Base-by-base conservation (phyloP, 768 basidiomycete genomes). In the Chlorophyllum brunneum region DNA sequence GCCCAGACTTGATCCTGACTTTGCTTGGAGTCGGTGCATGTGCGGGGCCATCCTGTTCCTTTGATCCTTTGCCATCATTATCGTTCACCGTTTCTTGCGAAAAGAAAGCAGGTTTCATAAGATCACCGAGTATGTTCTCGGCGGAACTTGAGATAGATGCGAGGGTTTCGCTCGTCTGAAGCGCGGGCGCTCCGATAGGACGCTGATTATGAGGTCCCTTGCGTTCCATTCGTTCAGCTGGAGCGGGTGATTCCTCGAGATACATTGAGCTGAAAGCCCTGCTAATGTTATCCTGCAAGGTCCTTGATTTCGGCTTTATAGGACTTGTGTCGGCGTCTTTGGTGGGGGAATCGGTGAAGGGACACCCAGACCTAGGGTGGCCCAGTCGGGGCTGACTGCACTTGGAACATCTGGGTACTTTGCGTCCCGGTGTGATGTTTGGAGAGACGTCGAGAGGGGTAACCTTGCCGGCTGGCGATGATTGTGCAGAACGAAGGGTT, bases 291-390 rank as follows among this genome's bases (percentile, higher is more conserved):
- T 67, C 55, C 23, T 48, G 38, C 15, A 58, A 36, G 5, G 29
- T 37, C 44, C 29, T 31, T 34, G 38, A 20, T 29, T 43, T 55
- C 10, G 16, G 5, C 24, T 26, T 44, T 8, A 24, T 27, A 15
- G 23, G 40, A 38, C 41, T 36, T 3, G 50, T 38, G 11, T 20
- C 16, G 15, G 33, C 18, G 41, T n/a, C 56, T 42, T 39, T 55
- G 11, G 51, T 37, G 6, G 63, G 64, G 1, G 71, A 63, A 38
- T 74, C 70, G 18, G 61, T 64, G 51, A 66, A 74, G 0, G 82
- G 81, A 59, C 84, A 85, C 8, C 83, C 82, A 0, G 79, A 78
- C 39, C 82, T 80, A 15, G 83, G 83, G 60, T 85, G 84, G 0
- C 83, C 82, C 22, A 68, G 71, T 48, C 74, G 70, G 0, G 81